Base-by-base conservation (phyloP, 176 grass and related monocot genomes). In the Chloris gayana region DNA sequence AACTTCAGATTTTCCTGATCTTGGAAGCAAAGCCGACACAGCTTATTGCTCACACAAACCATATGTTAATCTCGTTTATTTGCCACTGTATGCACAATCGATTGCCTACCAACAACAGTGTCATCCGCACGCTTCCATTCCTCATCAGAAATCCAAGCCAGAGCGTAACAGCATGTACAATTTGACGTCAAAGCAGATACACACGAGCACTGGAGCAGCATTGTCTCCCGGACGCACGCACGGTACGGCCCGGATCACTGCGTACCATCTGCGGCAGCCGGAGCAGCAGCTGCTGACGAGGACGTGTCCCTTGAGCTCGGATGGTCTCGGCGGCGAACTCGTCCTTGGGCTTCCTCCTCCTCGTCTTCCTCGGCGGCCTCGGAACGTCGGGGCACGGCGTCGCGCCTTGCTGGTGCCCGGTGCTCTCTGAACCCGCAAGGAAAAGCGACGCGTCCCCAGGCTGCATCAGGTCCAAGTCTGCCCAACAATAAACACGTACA, bases 401-500 rank as follows among this genome's bases (percentile, higher is more conserved):
- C 9, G 58, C 8, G 11, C 81, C 90, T 54, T 63, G 67, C 25
- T 32, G 68, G 8, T 11, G 4, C 59, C 26, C 54, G 46, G 38
- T 61, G 57, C 69, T 51, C 14, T 85, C 83, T 7, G 88, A 14
- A 49, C 70, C 73, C 15, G 75, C 65, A n/a, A 56, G 64, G 35
- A 64, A 72, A 75, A 47, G 44, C n/a, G 88, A 37, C 42, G 30
- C 5, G 64, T 70, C 82, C 33, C 70, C 53, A 31, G 78, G 74
- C 27, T 91, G 77, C 47, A n/a, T n/a, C n/a, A 73, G 64, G 47
- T 94, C 86, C 31, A 91, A 85, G 59, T 89, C 93, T 97, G 83
- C 64, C 14, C 31, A 11, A 50, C 3, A 64, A 12, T 15, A 29
- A 18, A 21, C 19, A 26, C 22, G 1, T n/a, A 5, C 46, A 0